Base-by-base conservation (phyloP, 164 flowering plant species). In the Taxillus chinensis region DNA sequence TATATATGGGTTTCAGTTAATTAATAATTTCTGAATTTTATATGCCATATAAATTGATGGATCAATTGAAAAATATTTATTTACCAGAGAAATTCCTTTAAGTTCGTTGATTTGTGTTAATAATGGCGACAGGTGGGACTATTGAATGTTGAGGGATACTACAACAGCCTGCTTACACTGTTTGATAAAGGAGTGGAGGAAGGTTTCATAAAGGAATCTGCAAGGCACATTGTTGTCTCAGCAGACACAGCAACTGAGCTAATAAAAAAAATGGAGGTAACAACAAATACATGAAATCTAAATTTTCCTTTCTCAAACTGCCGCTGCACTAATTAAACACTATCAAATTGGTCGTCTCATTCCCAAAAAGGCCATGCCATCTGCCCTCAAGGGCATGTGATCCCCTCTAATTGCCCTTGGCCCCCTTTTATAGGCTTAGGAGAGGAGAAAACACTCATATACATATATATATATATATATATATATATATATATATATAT, bases 131-230 rank as follows among this genome's bases (percentile, higher is more conserved):
- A 83, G 89, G 83, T 86, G 55, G 92, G 92, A 15, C 64, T 86
- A 70, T 61, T 82, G 57, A 86, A 82, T 68, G 82, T 86, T 7
- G 89, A 80, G 67, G 92, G 92, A 14, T 86, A 82, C 40, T 83
- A 82, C 48, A 63, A 86, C 72, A 64, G 73, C 73, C 72, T 86
- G 75, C 77, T 86, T 39, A 76, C 75, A 48, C 71, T 82, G 42
- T 79, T 86, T 73, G 92, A 86, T 65, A 86, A 80, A 64, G 89
- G 84, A 69, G 86, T 86, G 4, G 83, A 86, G 52, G 89, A 86
- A 72, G 92, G 89, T 42, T 86, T 86, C 80, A 86, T 86, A 55
- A 70, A 77, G 12, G 62, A 45, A 37, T 67, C 79, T 27, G 92
- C 78, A 41, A 75, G 89, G 62, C 39, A 79, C 0, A 86, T 86